A percentile compares a stretch with the other conserved stretches of the same genome.
phyloP scores from a whole-genome alignment of 306 rosid genomes.

The Crotalaria pallida region DNA sequence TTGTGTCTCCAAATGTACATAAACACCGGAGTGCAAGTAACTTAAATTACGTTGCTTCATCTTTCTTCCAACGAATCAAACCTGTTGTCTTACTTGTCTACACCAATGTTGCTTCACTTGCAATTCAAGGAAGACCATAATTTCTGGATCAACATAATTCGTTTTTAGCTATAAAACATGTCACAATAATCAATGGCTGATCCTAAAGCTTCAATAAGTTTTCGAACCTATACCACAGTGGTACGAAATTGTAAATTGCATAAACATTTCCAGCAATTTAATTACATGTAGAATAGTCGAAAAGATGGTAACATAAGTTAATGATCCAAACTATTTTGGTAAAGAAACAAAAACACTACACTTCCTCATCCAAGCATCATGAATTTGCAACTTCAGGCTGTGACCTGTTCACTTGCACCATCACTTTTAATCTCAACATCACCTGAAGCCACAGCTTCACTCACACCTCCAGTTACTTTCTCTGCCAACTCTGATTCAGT shows the following conservation, averaged over 20 bases:
- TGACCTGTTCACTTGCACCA: constrained; percentile 29
- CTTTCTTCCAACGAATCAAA: background rate
- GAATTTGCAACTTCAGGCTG: constrained; percentile 24
- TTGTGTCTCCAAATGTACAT: no score
- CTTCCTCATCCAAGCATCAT: background rate
- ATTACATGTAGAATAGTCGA: constrained; percentile 15
- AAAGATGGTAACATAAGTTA: background rate
- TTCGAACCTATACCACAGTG: background rate
- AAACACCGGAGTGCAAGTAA: no score
- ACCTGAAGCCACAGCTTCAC: constrained; percentile 14
- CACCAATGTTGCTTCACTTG: constrained; percentile 23
- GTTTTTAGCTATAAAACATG: background rate
- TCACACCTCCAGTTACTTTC: constrained; percentile 18
- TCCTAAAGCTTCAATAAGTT: background rate
- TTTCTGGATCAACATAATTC: background rate
- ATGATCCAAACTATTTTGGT: constrained; percentile 16
- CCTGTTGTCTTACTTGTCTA: background rate
- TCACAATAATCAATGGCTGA: background rate
- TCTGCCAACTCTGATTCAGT: constrained; percentile 25
- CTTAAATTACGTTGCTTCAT: background rate
- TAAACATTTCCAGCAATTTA: constrained; percentile 17
- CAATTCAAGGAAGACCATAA: constrained; percentile 17
- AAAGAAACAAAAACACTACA: background rate
- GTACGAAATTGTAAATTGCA: constrained; percentile 8
- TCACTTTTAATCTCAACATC: constrained; percentile 35